Percentiles rank a stretch among this genome's conserved stretches.
Conservation (phyloP, 2,329 filamentous ascomycete species). For the Ophiostoma ulmi region DNA sequence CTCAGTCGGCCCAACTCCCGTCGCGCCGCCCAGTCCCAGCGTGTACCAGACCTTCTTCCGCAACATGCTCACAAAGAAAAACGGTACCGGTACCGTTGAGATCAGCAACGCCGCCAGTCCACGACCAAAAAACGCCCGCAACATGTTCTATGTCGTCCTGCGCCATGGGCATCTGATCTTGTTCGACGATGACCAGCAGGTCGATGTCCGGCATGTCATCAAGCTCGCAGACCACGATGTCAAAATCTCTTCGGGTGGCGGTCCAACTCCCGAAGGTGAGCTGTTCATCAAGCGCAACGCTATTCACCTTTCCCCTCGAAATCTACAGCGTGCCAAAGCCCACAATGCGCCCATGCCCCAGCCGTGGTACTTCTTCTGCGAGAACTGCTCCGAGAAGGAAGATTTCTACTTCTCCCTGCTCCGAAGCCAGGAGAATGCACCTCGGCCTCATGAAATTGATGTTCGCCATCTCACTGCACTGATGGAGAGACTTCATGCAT, state of each 20-base stretch:
- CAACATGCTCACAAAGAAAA: slow-evolving; percentile 81
- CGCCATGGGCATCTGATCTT: slow-evolving; percentile 96
- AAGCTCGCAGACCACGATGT: slow-evolving; percentile 84
- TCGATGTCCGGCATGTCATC: slow-evolving; percentile 94
- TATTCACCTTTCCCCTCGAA: slow-evolving; percentile 68
- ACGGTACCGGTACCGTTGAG: slow-evolving; percentile 40
- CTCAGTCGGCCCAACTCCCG: slow-evolving; percentile 67
- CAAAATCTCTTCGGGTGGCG: slow-evolving; percentile 71
- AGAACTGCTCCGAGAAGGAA: slow-evolving; percentile 94
- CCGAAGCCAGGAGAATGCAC: slow-evolving; percentile 70
- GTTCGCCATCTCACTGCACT: slow-evolving; percentile 81
- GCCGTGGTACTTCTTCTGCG: slow-evolving; percentile 90
- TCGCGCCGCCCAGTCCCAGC: slow-evolving; percentile 77
- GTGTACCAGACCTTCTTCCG: slow-evolving; percentile 98
- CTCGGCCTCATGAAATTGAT: slow-evolving; percentile 70
- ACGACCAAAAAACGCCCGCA: slow-evolving; percentile 63
- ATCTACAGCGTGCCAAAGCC: slow-evolving; percentile 41
- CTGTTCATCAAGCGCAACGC: slow-evolving; percentile 94
- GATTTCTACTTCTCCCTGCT: slow-evolving; percentile 96
- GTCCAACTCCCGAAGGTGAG: slow-evolving; percentile 78
- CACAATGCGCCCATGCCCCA: slow-evolving; percentile 59
- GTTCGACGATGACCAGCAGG: slow-evolving; percentile 90
- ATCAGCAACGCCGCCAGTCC: slow-evolving; percentile 46
- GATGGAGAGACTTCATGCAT: slow-evolving; percentile 84
- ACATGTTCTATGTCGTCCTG: slow-evolving; percentile 88